These are phyloP conservation scores for Gnomoniopsis smithogilvyi DNA, from an alignment of 2,329 filamentous ascomycete species.

Conservation along the genomic window DNA sequence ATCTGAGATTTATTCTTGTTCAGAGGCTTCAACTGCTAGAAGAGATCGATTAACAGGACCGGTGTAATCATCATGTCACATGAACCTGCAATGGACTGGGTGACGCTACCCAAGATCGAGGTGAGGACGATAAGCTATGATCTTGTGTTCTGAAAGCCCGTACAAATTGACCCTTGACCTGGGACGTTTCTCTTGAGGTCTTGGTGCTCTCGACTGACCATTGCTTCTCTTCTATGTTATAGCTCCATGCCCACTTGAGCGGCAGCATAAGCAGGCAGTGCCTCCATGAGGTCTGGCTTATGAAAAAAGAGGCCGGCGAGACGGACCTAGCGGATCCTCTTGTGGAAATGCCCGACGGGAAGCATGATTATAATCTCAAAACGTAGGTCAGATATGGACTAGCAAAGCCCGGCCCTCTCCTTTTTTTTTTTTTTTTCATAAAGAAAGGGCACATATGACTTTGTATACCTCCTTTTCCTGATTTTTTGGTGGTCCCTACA, in stretches of 20 bases:
- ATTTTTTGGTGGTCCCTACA: not conserved
- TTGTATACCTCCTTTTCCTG: not conserved
- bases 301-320: conserved; percentile 50
- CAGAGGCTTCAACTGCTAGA: too few species aligned
- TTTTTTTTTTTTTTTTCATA: not conserved
- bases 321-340: conserved; percentile 65
- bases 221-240: not conserved
- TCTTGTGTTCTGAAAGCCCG: not conserved
- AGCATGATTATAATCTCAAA: conserved; percentile 67
- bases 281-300: conserved; percentile 71
- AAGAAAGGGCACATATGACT: not conserved
- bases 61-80: not conserved
- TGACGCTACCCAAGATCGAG: conserved; percentile 54
- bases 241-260: conserved; percentile 79
- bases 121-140: conserved; percentile 28
- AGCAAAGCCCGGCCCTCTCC: not conserved
- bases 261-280: conserved; percentile 72
- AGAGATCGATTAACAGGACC: too few species aligned
- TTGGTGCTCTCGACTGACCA: conserved; percentile 2
- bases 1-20: too few species aligned
- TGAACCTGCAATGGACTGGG: conserved; percentile 36
- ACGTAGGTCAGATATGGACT: conserved; percentile 46
- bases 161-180: not conserved
- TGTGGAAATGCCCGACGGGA: conserved; percentile 64
- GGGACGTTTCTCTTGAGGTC: conserved; percentile 12